Evolutionary conservation across 2,329 filamentous ascomycete species (phyloP).

Genomic region (Paracoccidioides lutzii): DNA sequence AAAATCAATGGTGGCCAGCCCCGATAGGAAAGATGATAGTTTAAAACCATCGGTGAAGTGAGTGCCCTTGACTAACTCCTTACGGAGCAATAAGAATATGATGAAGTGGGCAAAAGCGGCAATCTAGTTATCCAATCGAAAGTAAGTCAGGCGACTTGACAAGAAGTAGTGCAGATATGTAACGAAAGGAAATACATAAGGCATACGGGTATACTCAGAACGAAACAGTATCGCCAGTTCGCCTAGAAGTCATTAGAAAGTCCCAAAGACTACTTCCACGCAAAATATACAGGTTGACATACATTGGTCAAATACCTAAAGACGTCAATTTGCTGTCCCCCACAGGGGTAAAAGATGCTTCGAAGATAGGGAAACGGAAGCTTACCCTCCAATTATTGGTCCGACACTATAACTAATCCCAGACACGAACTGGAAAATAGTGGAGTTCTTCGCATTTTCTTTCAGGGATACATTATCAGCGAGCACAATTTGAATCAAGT

Average conservation of each 20-base stretch:
- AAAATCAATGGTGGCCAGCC: slow-evolving; percentile 43
- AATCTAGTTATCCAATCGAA: slow-evolving; percentile 20
- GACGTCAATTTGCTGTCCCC: background rate
- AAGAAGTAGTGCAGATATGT: background rate
- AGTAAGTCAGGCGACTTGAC: background rate
- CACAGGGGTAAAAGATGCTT: background rate
- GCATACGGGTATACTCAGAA: slow-evolving; percentile 46
- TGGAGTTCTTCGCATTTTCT: slow-evolving; percentile 51
- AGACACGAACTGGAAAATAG: slow-evolving; percentile 47
- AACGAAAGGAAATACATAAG: slow-evolving; percentile 6
- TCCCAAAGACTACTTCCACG: background rate
- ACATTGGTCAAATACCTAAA: slow-evolving; percentile 23
- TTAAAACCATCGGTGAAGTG: slow-evolving; percentile 25
- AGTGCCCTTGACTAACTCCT: slow-evolving; percentile 43
- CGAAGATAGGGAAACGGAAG: background rate
- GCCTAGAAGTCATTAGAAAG: slow-evolving; percentile 36
- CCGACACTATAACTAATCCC: slow-evolving; percentile 49
- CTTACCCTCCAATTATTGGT: slow-evolving; percentile 45
- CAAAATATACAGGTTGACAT: slow-evolving; percentile 3
- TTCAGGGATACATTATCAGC: slow-evolving; percentile 50
- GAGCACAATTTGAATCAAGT: slow-evolving; percentile 49
- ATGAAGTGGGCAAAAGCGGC: slow-evolving; percentile 40
- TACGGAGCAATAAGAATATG: slow-evolving; percentile 44
- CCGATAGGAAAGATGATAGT: slow-evolving; percentile 29
- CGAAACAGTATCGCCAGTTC: slow-evolving; percentile 56